Evolutionary conservation across 148 eudicot genomes (phyloP), one percentile per base, ranked within the genome.

Genomic region (Fagopyrum tataricum): DNA sequence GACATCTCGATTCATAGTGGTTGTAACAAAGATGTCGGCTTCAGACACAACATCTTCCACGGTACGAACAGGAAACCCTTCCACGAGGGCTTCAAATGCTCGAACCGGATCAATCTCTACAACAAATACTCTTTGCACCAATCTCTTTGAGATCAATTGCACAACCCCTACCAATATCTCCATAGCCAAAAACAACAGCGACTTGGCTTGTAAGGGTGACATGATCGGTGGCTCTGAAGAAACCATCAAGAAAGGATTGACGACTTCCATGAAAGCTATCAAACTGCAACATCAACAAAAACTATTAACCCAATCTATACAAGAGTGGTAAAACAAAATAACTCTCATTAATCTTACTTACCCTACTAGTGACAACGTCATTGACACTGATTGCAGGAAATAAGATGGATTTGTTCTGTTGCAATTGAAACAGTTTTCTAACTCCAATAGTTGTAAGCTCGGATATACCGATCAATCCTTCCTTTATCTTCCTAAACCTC

Each of bases 261-360:
- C 96, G 93, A 84, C 98, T 91, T 79, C 98, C 98, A 51, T 93
- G 89, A 84, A 93, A 87, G 87, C 91, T 93, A 75, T 93, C 97
- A 80, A 91, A 88, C 98, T 93, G 89, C 72, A 0, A 52, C 37
- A 31, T 31, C 37, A 31, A 17, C 13, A 44, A 31, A 75, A 37
- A 15, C 48, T n/a, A 47, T 5, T 70, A 4, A 67, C 9, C 0
- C 67, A 31, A 61, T 9, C 4, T 7, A 31, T 2, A 4, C 40
- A 61, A 26, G 4, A 31, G 0, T 24, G 4, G 12, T 23, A 6
- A 31, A 0, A 61, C 17, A 31, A 61, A 26, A 7, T 11, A 31
- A 10, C 12, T 24, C 14, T 4, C 20, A 10, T 31, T 37, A 14
- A 42, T 46, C 31, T 8, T 31, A 61, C 67, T 49, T 85, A 93